Percentiles rank a stretch among this genome's conserved stretches.
These are phyloP conservation scores for Trichophyton mentagrophytes DNA, from an alignment of 2,329 filamentous ascomycete genomes.

Conservation along the genomic window DNA sequence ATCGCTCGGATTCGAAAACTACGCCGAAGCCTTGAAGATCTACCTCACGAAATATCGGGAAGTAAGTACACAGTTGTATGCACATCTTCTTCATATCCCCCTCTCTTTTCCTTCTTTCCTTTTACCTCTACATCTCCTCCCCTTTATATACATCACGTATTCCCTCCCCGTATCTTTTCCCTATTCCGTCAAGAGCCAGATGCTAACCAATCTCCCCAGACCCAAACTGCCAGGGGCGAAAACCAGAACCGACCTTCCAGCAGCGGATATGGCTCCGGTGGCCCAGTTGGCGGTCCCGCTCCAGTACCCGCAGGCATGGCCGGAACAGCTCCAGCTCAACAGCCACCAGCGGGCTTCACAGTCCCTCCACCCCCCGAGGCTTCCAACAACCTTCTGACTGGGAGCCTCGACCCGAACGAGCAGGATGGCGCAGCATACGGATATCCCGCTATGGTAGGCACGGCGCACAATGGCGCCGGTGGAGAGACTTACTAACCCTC, in stretches of 20 bases:
- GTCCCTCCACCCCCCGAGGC: constrained; percentile 31
- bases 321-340: constrained; percentile 18
- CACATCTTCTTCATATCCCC: background rate
- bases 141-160: constrained; percentile 15
- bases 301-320: constrained; percentile 5
- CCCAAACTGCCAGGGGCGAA: constrained; percentile 61
- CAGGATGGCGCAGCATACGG: constrained; percentile 34
- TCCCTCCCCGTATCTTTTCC: constrained; percentile 6
- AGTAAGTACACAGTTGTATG: constrained; percentile 47
- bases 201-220: constrained; percentile 49
- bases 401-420: constrained; percentile 33
- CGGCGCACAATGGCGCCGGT: constrained; percentile 36
- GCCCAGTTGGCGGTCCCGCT: constrained; percentile 20
- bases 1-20: constrained; percentile 96
- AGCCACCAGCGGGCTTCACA: constrained; percentile 24
- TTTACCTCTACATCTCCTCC: background rate
- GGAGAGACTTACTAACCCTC: constrained; percentile 31
- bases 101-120: background rate
- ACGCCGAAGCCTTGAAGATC: constrained; percentile 93
- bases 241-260: constrained; percentile 47
- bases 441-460: constrained; percentile 35
- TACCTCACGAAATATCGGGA: constrained; percentile 96
- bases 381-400: constrained; percentile 33
- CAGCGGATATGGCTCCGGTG: constrained; percentile 34
- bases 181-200: constrained; percentile 26